These are phyloP conservation scores for Fusarium sp. DNA, from an alignment of 2,329 filamentous ascomycete species.

Conservation along the genomic window DNA sequence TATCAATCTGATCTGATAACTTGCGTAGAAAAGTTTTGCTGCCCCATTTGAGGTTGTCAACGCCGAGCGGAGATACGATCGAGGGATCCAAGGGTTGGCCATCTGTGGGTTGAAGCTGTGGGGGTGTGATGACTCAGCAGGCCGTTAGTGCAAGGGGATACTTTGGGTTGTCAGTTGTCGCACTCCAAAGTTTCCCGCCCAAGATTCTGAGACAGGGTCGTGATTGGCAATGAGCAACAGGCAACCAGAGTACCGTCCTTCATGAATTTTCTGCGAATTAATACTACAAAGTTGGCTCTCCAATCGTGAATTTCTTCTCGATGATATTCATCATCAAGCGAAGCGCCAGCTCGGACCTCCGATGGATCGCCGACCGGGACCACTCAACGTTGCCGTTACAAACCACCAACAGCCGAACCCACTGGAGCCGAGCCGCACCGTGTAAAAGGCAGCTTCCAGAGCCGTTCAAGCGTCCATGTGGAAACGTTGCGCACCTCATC, in stretches of 20 bases:
- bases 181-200: not conserved
- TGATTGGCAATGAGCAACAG: not conserved
- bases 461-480: not conserved
- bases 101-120: not conserved
- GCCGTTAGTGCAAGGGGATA: not conserved
- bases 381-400: not conserved
- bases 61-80: conserved; percentile 51
- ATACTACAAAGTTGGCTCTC: not conserved
- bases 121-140: conserved; percentile 1
- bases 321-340: not conserved
- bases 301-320: not conserved
- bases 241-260: not conserved
- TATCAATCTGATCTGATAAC: conserved; percentile 58
- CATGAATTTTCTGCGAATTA: not conserved
- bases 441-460: not conserved
- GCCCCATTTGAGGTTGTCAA: conserved; percentile 23
- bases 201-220: not conserved
- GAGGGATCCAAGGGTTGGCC: not conserved
- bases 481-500: not conserved
- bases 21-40: conserved; percentile 42
- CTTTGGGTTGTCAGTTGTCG: not conserved
- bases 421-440: not conserved
- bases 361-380: not conserved
- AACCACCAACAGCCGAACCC: conserved; percentile 4
- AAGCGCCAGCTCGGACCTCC: conserved; percentile 8